Percentiles rank a stretch among this genome's conserved stretches.
These are phyloP conservation scores for Lathyrus oleraceus DNA, from an alignment of 306 rosid genomes.

Conservation along the genomic window DNA sequence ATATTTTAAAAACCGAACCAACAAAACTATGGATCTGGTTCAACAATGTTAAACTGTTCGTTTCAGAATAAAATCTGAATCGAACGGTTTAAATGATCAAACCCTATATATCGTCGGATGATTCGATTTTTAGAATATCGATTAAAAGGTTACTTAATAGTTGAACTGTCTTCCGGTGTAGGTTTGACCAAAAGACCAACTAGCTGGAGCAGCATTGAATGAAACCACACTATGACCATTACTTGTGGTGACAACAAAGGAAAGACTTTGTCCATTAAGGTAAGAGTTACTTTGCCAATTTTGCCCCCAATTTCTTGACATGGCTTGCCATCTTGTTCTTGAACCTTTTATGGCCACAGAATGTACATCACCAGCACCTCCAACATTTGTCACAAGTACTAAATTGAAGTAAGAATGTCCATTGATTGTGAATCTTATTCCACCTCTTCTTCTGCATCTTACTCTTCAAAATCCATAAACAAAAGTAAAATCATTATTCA, in stretches of 20 bases:
- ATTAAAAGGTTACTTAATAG: constrained; percentile 24
- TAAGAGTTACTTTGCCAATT: constrained; percentile 49
- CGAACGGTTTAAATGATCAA: neutral
- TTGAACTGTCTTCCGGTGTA: constrained; percentile 48
- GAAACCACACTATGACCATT: constrained; percentile 44
- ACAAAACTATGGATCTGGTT: neutral
- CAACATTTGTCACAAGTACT: constrained; percentile 52
- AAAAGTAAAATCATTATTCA: neutral
- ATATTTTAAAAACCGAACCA: neutral
- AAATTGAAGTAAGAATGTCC: constrained; percentile 59
- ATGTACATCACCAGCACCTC: constrained; percentile 59
- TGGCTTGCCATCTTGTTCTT: constrained; percentile 51
- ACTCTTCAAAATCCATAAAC: constrained; percentile 40
- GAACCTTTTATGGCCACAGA: constrained; percentile 52
- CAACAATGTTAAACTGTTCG: neutral
- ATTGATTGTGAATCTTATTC: constrained; percentile 52
- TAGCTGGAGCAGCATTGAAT: constrained; percentile 43
- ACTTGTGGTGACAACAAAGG: constrained; percentile 46
- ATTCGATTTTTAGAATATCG: neutral
- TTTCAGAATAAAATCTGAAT: neutral
- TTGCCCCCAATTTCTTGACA: constrained; percentile 54
- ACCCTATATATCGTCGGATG: neutral
- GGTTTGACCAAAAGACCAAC: constrained; percentile 57
- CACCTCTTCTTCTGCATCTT: constrained; percentile 48
- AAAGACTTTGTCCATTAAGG: constrained; percentile 53